Evolutionary conservation across 129 eudicot species (phyloP), one percentile per base, ranked within the genome.

Genomic region (Gnaphalium uliginosum): DNA sequence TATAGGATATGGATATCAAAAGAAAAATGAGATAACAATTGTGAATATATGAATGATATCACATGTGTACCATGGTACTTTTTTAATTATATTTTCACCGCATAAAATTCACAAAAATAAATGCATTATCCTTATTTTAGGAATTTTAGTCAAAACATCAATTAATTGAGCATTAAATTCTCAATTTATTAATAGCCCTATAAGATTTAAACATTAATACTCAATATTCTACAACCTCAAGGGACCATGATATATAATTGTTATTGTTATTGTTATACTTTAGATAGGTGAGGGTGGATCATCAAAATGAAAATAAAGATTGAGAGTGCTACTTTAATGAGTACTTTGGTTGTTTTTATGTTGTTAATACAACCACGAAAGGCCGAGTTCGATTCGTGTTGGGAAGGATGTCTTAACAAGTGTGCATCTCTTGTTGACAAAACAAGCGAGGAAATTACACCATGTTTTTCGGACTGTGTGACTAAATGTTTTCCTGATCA

Each of bases 371-470:
- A 66, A 21, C 67, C 76, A 13, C 84, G 66, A 14, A 19, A 43
- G n/a, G 70, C 85, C 13, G 83, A 78, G 5, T 25, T 77, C 14
- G 78, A 84, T 30, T 65, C 69, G 17, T 86, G 87, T 68, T 79
- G 87, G 95, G 90, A 90, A 58, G 89, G 90, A 11, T 89, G 95
- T 66, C 83, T 79, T 10, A 89, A 86, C 30, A 58, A 76, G 18
- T 89, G 95, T 72, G 65, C 81, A 29, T 73, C 79, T 59, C 29
- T 64, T 35, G 54, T 14, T 35, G 74, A 60, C 43, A 81, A 79
- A 43, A 56, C 71, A 3, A 6, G 54, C 8, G 17, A 82, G 0
- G 51, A 74, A 35, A 76, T 14, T 71, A 29, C 77, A 9, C 68
- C 84, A 0, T 89, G 89, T 72, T 82, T 69, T 27, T 69, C 65